Evolutionary conservation across 2,329 filamentous ascomycete genomes (phyloP).

Genomic region (Aureobasidium sp.): DNA sequence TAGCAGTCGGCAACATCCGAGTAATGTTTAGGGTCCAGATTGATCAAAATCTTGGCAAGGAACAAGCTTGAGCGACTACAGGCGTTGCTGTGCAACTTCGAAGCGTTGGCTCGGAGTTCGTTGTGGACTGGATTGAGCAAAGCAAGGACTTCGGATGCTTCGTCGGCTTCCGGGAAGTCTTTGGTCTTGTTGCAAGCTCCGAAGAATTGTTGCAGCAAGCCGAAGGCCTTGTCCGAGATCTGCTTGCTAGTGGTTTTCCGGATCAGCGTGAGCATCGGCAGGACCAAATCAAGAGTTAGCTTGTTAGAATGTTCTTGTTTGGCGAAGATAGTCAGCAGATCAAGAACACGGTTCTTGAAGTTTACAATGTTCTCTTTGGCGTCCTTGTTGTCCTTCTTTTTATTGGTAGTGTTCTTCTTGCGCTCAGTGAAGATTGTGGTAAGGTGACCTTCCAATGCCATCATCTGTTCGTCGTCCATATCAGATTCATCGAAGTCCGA

Average conservation of each 20-base stretch:
- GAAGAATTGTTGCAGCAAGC: slow-evolving; percentile 66
- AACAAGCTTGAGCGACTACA: slow-evolving; percentile 68
- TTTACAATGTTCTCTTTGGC: slow-evolving; percentile 84
- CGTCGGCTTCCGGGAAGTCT: slow-evolving; percentile 38
- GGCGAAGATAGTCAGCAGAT: slow-evolving; percentile 77
- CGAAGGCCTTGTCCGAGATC: slow-evolving; percentile 64
- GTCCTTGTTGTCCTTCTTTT: slow-evolving; percentile 79
- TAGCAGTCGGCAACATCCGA: slow-evolving; percentile 36
- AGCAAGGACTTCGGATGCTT: slow-evolving; percentile 42
- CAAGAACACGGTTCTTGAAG: slow-evolving; percentile 90
- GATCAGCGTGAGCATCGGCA: slow-evolving; percentile 70
- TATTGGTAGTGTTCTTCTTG: slow-evolving; percentile 55
- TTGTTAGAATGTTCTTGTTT: slow-evolving; percentile 66
- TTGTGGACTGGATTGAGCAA: slow-evolving; percentile 62
- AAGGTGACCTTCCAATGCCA: slow-evolving; percentile 75
- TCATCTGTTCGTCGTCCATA: slow-evolving; percentile 96
- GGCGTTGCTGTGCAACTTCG: slow-evolving; percentile 65
- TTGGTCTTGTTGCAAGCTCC: slow-evolving; percentile 51
- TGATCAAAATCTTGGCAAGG: slow-evolving; percentile 56
- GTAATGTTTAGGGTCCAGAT: slow-evolving; percentile 37
- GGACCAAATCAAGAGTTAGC: slow-evolving; percentile 61
- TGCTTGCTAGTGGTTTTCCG: slow-evolving; percentile 71
- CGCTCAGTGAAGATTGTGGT: slow-evolving; percentile 78
- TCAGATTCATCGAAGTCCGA: slow-evolving; percentile 60
- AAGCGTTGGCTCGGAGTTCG: slow-evolving; percentile 55